Base-by-base conservation (phyloP, 148 eudicot species). In the Oxyria digyna region DNA sequence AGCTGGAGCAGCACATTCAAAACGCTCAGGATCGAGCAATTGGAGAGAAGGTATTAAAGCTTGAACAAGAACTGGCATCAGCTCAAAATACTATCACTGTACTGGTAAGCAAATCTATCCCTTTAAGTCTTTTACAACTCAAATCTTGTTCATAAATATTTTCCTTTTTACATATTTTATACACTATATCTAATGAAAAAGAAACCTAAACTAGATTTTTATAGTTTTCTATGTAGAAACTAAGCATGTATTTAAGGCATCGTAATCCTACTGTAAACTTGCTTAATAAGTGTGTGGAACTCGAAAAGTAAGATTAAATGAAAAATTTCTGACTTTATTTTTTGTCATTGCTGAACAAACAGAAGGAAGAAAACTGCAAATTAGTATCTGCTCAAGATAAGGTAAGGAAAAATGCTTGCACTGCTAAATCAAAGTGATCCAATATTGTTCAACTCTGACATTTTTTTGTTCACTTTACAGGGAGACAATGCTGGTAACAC, bases 321-420 rank as follows among this genome's bases (percentile, higher is more conserved):
- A 35, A 2, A 24, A 12, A 13, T 29, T 59, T 5, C 65, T 15
- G 20, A 59, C 65, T 29, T 59, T 1, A 10, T 41, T 31, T 18
- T 68, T 26, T 41, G 67, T 10, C n/a, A 24, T 68, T 76, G 72
- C 35, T 67, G 18, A 68, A 69, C 32, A 49, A 68, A 77, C 89
- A 95, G 97, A 88, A 73, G 72, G 87, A 82, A 62, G 83, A 77
- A 14, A 72, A 67, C 63, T 85, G 86, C 20, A 79, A 76, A 55
- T 83, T 78, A 70, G 81, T 76, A 20, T 69, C 86, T 69, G 87
- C 88, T 75, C 76, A 70, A 20, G 95, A 89, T n/a, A n/a, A n/a
- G n/a, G n/a, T n/a, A n/a, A n/a, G 38, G 38, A 35, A 6, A 35
- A 35, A 35, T n/a, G 38, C 38, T 35, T 35, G 38, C 38, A 35